Evolutionary conservation across 2,329 filamentous ascomycete genomes (phyloP), one percentile per base, ranked within the genome.

Genomic region (Apiospora rasikravindrae): DNA sequence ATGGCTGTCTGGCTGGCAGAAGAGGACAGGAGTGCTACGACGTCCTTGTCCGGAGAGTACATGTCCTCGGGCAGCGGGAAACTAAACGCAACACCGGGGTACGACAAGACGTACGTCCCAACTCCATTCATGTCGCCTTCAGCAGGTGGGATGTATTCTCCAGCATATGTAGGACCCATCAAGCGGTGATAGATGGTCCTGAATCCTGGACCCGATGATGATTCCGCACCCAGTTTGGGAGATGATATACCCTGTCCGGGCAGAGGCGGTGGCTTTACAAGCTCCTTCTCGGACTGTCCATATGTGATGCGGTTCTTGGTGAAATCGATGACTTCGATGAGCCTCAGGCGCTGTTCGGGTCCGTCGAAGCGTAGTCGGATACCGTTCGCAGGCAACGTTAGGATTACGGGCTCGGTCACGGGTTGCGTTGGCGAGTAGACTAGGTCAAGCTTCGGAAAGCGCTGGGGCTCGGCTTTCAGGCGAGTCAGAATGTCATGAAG

Each of bases 311-410:
- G 89, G 74, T 91, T 94, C 81, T 94, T 96, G 67, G 92, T 91
- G 80, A 99, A 98, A 83, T 98, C 95, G 70, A 94, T 83, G 10
- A 98, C 90, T 82, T 99, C 96, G 76, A 99, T 94, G 73, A 99
- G 85, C 2, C 96, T 93, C 57, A 99, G 85, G 47, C 96, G 91
- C 82, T 99, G 96, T 78, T 98, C 95, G 4, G 94, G 91, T 0
- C 95, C 96, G 80, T 99, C 96, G 80, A 99, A 99, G 57, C 94
- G 94, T 70, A 99, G 85, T 16, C 96, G 93, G 42, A 99, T 82
- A 40, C 96, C 96, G 83, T 98, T 99, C 4, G 90, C 88, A 0
- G 95, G 93, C 4, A 99, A 89, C 24, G 87, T 88, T 71, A 98
- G 83, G 61, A 94, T 86, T 24, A 98, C 89, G 0, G 95, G 94